Base-by-base conservation (phyloP, 345 rosid genomes). In the Rhodomyrtus tomentosa region DNA sequence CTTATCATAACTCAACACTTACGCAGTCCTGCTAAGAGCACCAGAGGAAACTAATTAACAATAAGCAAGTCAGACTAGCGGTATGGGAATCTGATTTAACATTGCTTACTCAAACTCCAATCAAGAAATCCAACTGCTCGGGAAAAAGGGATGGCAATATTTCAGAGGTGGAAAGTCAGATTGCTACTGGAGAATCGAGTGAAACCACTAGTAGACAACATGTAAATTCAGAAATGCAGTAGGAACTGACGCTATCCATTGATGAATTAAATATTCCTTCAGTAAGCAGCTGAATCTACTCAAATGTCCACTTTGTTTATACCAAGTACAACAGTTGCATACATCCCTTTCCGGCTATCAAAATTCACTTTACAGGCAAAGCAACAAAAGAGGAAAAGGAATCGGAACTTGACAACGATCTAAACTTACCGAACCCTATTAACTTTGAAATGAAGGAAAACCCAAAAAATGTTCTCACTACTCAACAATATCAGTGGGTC, bases 311-410 rank as follows among this genome's bases (percentile, higher is more conserved):
- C 84, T 82, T 59, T 42, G 54, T 86, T 90, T 90, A 85, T 85
- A 88, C 90, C 93, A 87, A 82, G 89, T 93, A 93, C 94, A 93
- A 92, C 92, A 91, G 81, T 87, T 88, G 85, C 83, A 83, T 89
- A 92, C 91, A 90, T 81, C 59, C 74, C 84, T 87, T 90, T 86
- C 93, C 85, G 85, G 89, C 92, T 89, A 88, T 90, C 92, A 92
- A 93, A 93, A 92, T 87, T 92, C 92, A 92, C 92, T 93, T 93
- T 92, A 93, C 94, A 93, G 88, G 89, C 84, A 87, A 86, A 86
- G 86, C 87, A 56, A 80, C 55, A 85, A 82, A 82, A 38, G 55
- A 83, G 32, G 72, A 85, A 81, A 86, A 52, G 40, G 86, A 68
- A 86, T 84, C 4, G 55, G 15, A 81, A 86, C 53, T 84, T 85